Evolutionary conservation across 2,329 filamentous ascomycete genomes (phyloP).

Genomic region (Herpotrichia juniperi): DNA sequence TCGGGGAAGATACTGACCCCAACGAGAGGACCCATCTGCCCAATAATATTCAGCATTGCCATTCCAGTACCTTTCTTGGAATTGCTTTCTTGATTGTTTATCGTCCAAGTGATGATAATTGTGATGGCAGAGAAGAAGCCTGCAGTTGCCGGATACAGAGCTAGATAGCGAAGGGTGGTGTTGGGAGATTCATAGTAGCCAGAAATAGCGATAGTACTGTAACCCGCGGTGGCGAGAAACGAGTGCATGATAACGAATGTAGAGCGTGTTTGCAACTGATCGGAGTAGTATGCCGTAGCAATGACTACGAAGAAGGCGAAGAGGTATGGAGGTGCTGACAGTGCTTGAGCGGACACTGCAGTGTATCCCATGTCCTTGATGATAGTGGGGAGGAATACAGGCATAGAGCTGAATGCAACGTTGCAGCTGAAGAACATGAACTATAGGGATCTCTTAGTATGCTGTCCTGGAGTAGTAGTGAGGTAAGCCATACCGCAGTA

Average conservation of each 20-base stretch:
- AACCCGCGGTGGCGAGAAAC: conserved; percentile 67
- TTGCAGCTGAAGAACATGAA: conserved; percentile 88
- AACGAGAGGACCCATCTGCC: conserved; percentile 74
- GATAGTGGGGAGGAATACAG: conserved; percentile 85
- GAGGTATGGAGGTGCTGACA: conserved; percentile 82
- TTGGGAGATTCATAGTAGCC: conserved; percentile 48
- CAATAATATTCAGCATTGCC: conserved; percentile 79
- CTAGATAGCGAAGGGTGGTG: conserved; percentile 66
- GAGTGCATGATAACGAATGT: conserved; percentile 73
- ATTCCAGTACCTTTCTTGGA: conserved; percentile 76
- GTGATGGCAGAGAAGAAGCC: conserved; percentile 89
- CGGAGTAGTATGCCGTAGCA: conserved; percentile 73
- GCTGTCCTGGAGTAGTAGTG: conserved; percentile 6
- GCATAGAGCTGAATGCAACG: conserved; percentile 85
- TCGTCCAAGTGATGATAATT: conserved; percentile 83
- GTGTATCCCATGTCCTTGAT: conserved; percentile 77
- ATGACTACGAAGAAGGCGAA: conserved; percentile 75
- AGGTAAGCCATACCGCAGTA: conserved; percentile 60
- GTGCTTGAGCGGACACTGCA: conserved; percentile 71
- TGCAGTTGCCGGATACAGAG: conserved; percentile 76
- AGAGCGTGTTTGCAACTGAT: conserved; percentile 67
- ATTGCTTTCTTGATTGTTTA: conserved; percentile 80
- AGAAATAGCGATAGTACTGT: conserved; percentile 66
- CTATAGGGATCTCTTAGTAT: conserved; percentile 10
- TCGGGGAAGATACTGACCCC: conserved; percentile 63